phyloP scores from a whole-genome alignment of 73 alveolate species.

The Uronychia setigera region DNA sequence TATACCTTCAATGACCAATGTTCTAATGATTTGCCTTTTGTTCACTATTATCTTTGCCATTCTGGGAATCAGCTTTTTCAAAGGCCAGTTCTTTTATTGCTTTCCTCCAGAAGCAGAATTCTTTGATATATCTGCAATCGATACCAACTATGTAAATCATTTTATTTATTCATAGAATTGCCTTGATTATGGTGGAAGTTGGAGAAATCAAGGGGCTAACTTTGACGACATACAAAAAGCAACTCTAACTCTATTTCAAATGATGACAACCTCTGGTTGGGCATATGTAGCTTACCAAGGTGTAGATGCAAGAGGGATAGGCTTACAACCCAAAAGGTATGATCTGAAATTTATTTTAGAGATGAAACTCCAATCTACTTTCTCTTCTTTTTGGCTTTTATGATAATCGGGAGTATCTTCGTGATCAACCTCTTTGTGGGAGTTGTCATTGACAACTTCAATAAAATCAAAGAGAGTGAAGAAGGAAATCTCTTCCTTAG shows the following conservation, averaged over 20 bases:
- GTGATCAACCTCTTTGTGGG: constrained; percentile 20
- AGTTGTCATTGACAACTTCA: constrained; percentile 28
- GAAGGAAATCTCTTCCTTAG: not conserved
- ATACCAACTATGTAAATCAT: too few relatives aligned
- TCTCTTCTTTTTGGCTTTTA: constrained; percentile 12
- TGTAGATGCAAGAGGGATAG: constrained; percentile 33
- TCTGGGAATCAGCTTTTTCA: constrained; percentile 36
- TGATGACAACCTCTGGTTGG: constrained; percentile 62
- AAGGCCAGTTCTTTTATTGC: constrained; percentile 29
- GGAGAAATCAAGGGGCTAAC: constrained; percentile 30
- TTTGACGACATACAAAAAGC: constrained; percentile 36
- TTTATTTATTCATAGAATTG: constrained; percentile 24
- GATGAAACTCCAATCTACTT: too few relatives aligned
- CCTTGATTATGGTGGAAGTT: constrained; percentile 22
- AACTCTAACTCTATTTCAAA: constrained; percentile 31
- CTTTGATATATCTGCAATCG: not conserved
- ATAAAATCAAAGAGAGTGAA: constrained; percentile 7
- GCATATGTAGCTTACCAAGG: constrained; percentile 19
- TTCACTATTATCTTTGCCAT: constrained; percentile 48
- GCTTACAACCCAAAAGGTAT: constrained; percentile 19
- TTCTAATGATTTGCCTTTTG: constrained; percentile 33
- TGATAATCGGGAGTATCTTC: constrained; percentile 19
- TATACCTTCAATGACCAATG: constrained; percentile 51
- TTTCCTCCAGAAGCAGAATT: not conserved
- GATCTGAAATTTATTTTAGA: too few relatives aligned